Percentiles rank a stretch among this genome's conserved stretches.
phyloP scores from a whole-genome alignment of 2,329 filamentous ascomycete genomes.

The Ramularia endophylla region DNA sequence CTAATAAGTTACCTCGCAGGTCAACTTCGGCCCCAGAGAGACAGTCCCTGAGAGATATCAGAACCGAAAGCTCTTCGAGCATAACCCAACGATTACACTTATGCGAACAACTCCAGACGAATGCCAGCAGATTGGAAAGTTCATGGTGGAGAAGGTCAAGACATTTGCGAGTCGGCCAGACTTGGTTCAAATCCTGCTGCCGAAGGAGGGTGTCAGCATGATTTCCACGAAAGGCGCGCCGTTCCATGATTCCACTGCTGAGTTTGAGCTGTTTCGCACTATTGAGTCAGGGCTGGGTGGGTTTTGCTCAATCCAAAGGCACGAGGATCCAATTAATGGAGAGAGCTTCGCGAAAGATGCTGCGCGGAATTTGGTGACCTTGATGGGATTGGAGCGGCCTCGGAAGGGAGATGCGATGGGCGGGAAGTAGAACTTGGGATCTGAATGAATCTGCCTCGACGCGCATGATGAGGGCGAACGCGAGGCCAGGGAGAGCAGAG shows the following conservation, averaged over 20 bases:
- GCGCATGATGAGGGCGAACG: too few relatives aligned
- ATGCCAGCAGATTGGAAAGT: constrained; percentile 48
- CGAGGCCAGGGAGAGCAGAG: too few relatives aligned
- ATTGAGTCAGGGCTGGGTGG: constrained; percentile 46
- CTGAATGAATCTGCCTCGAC: too few relatives aligned
- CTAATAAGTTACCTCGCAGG: constrained; percentile 4
- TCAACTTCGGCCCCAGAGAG: constrained; percentile 55
- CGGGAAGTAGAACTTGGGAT: too few relatives aligned
- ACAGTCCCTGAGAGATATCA: constrained; percentile 53
- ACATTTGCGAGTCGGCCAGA: constrained; percentile 34
- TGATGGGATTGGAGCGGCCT: constrained; percentile 17
- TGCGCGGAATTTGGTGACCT: constrained; percentile 32
- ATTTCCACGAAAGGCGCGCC: constrained; percentile 48
- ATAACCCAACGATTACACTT: constrained; percentile 61
- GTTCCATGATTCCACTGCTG: constrained; percentile 48
- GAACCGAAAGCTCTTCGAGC: constrained; percentile 52
- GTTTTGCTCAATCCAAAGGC: constrained; percentile 44
- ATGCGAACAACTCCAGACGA: constrained; percentile 59
- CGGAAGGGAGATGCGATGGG: too few relatives aligned
- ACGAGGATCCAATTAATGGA: constrained; percentile 54
- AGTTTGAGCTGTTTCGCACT: constrained; percentile 42
- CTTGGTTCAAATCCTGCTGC: constrained; percentile 53
- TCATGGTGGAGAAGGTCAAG: constrained; percentile 51
- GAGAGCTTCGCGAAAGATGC: constrained; percentile 44
- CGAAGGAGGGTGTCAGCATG: constrained; percentile 56